Evolutionary conservation across 371 early-diverging fungal species (phyloP).

Genomic region (Gilbertella persicaria): DNA sequence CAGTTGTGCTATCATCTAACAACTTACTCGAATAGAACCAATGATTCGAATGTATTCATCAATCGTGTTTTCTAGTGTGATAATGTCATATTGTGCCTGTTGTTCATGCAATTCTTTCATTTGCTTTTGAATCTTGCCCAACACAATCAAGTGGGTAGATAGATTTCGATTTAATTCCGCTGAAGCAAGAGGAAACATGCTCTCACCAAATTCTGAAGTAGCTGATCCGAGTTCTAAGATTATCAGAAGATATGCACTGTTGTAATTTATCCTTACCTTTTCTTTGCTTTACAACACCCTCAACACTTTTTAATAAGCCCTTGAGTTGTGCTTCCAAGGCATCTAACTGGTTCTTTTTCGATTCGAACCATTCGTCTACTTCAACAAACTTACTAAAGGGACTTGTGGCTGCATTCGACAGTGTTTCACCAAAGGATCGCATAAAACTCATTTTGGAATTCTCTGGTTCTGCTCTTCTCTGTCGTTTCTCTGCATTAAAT

Average conservation of each 20-base stretch:
- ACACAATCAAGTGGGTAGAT: conserved; percentile 61
- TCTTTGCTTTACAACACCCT: conserved; percentile 79
- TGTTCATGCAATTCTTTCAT: conserved; percentile 77
- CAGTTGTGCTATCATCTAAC: neutral
- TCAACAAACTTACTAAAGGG: conserved; percentile 52
- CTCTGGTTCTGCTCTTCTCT: conserved; percentile 51
- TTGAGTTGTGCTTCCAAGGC: conserved; percentile 85
- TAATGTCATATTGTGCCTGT: conserved; percentile 72
- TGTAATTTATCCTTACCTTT: conserved; percentile 44
- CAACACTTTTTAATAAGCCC: conserved; percentile 78
- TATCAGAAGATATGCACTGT: neutral
- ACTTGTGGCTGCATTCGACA: conserved; percentile 45
- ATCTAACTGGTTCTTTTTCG: conserved; percentile 79
- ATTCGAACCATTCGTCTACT: conserved; percentile 75
- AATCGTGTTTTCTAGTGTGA: conserved; percentile 74
- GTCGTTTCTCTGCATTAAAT: conserved; percentile 68
- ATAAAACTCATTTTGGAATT: conserved; percentile 39
- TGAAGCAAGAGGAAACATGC: conserved; percentile 74
- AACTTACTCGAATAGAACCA: conserved; percentile 69
- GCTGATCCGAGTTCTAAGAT: conserved; percentile 69
- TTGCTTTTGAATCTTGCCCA: conserved; percentile 79
- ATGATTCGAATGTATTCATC: conserved; percentile 91
- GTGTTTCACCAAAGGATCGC: conserved; percentile 51
- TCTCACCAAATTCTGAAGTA: conserved; percentile 83
- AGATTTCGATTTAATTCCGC: conserved; percentile 73